Evolutionary conservation across 2,329 filamentous ascomycete genomes (phyloP), one percentile per base, ranked within the genome.

Genomic region (Chrysoporthe deuterocubensis): DNA sequence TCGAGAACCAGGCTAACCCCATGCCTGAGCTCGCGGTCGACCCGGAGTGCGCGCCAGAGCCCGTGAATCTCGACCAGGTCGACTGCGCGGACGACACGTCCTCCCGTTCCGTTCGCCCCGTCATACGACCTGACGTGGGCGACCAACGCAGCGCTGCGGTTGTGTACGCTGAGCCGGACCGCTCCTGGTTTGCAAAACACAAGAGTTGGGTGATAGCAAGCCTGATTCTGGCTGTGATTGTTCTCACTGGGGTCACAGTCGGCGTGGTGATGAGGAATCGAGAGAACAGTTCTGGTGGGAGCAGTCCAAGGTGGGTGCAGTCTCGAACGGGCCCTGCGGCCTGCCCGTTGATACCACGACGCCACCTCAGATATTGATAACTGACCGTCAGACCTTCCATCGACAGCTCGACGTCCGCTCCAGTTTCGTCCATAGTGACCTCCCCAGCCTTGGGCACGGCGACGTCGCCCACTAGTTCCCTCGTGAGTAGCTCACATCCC

Each of bases 1-100:
- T 60, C 9, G 68, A 70, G 66, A 64, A 50, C 5, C 61, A 48
- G 26, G 54, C 44, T 16, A 70, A 70, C 21, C 68, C 68, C 37
- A 32, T 64, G 18, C 68, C 68, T 0, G 42, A 70, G 48, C 16
- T 70, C 5, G 66, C 32, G 21, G 43, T 66, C 2, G 21, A 58
- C 32, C 18, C 26, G 1, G 59, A 66, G 6, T 5, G 50, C 1
- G 52, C 54, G 54, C 59, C 43, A 3, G 66, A 68, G 59, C 58
- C 62, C 8, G 60, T 65, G 4, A 65, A 56, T n/a, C 32, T 65
- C 14, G 46, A 57, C 4, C 48, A 62, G 57, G 18, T 44, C 2
- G 54, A 62, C 6, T 40, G 34, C 34, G 44, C 60, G 34, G 59
- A 61, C 26, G n/a, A 64, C 4, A 46, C 37, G 3, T 62, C 65